Evolutionary conservation across 345 rosid genomes (phyloP).

Genomic region (Eutrema japonicum): DNA sequence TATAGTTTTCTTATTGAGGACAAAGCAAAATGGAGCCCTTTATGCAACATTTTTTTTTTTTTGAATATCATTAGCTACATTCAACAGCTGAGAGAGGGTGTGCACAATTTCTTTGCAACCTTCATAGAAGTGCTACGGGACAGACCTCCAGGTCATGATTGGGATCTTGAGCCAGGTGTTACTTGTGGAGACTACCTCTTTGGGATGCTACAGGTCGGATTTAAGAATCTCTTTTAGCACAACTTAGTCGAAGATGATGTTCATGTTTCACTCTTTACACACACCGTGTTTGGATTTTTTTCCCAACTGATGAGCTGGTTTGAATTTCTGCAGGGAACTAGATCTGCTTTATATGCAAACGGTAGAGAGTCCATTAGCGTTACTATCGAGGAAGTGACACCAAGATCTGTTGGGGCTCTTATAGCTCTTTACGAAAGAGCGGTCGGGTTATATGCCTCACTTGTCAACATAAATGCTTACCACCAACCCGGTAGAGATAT

Average conservation of each 20-base stretch:
- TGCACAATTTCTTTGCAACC: slow-evolving; percentile 93
- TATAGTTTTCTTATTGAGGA: background rate
- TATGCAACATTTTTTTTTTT: background rate
- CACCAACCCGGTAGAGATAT: slow-evolving; percentile 83
- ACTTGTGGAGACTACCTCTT: slow-evolving; percentile 98
- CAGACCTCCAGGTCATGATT: slow-evolving; percentile 99
- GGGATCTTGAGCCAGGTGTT: slow-evolving; percentile 99
- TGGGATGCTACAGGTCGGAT: slow-evolving; percentile 94
- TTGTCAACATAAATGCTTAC: slow-evolving; percentile 89
- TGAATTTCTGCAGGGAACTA: slow-evolving; percentile 76
- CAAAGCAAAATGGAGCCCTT: slow-evolving; percentile 14
- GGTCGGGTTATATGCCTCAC: slow-evolving; percentile 88
- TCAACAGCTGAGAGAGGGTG: slow-evolving; percentile 98
- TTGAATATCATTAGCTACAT: slow-evolving; percentile 65
- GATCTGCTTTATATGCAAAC: slow-evolving; percentile 93
- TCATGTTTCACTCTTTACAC: slow-evolving; percentile 20
- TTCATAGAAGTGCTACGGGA: slow-evolving; percentile 95
- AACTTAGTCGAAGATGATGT: slow-evolving; percentile 3
- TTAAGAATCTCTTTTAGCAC: slow-evolving; percentile 8
- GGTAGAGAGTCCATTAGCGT: slow-evolving; percentile 86
- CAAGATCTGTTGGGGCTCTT: slow-evolving; percentile 89
- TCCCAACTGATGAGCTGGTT: slow-evolving; percentile 22
- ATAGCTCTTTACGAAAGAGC: slow-evolving; percentile 97
- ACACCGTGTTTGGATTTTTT: slow-evolving; percentile 9
- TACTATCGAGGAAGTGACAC: slow-evolving; percentile 89